Evolutionary conservation across 495 filamentous ascomycete genomes (phyloP), one percentile per base, ranked within the genome.

Genomic region (Echria macrotheca): DNA sequence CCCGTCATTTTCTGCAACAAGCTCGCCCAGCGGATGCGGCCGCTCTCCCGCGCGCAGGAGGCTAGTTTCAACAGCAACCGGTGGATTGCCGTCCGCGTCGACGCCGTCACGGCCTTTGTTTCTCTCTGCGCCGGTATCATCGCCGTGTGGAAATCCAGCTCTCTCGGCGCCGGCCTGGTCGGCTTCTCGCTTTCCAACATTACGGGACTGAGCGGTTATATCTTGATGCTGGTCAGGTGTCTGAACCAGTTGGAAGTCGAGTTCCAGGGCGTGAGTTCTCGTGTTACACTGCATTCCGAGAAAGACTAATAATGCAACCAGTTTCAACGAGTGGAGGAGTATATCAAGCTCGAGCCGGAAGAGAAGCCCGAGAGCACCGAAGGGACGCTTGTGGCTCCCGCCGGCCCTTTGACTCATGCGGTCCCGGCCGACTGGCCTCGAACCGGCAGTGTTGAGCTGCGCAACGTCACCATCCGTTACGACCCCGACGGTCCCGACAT

Each of bases 191-290:
- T 77, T 15, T 71, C 67, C 22, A 74, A 73, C 43, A 71, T 72
- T 15, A 72, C 68, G 4, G 70, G 72, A n/a, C 55, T 77, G n/a
- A 73, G 68, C 31, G 53, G 64, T 14, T 66, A 69, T 1, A 76
- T 76, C 17, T 48, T 75, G 18, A 47, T 60, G 3, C 54, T 77
- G 4, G 74, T 77, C 8, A 63, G 72, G 15, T 59, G 59, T 11
- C 67, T 72, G 58, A 76, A 76, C 39, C 70, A 75, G 48, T 53
- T 77, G 17, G 74, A 77, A 49, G 60, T 76, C 2, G 73, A 77
- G 46, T 54, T 77, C 18, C 72, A 75, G 54, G 72, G 69, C 8
- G 64, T 70, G 28, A 50, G 67, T 57, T 19, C 32, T 37, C 19
- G 6, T n/a, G n/a, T n/a, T n/a, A n/a, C n/a, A n/a, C n/a, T n/a